These are phyloP conservation scores for Yamagishiella unicocca DNA, from an alignment of 139 green algal genomes.

Conservation along the genomic window DNA sequence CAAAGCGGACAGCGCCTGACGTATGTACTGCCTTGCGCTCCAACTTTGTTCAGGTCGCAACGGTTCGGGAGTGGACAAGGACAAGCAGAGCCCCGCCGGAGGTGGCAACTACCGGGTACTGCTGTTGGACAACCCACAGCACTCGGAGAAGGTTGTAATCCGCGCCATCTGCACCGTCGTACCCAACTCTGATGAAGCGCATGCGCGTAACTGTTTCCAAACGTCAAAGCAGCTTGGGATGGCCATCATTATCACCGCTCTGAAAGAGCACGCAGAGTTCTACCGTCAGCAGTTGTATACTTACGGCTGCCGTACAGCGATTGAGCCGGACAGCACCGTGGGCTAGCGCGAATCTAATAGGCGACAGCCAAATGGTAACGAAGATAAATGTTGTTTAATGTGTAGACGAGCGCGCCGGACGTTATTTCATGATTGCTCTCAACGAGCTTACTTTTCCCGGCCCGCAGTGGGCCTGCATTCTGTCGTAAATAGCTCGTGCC, in stretches of 20 bases:
- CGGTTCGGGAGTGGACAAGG: conserved; percentile 38
- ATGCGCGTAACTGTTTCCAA: conserved; percentile 69
- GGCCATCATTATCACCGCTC: conserved; percentile 64
- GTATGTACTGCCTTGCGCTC: too few species aligned
- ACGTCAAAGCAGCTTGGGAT: conserved; percentile 70
- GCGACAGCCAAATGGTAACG: too few species aligned
- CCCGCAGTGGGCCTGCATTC: too few species aligned
- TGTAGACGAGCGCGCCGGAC: too few species aligned
- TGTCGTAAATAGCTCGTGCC: too few species aligned
- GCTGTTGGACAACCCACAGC: conserved; percentile 58
- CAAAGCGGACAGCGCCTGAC: too few species aligned
- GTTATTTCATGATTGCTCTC: too few species aligned
- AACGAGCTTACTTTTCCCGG: too few species aligned
- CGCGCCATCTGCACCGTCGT: conserved; percentile 55
- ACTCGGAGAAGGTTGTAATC: conserved; percentile 63
- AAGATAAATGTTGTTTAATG: too few species aligned
- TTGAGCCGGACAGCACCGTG: conserved; percentile 68
- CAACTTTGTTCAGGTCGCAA: conserved; percentile 36
- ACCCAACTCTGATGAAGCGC: conserved; percentile 35
- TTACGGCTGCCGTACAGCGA: conserved; percentile 55
- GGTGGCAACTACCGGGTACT: conserved; percentile 67
- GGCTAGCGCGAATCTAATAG: background rate
- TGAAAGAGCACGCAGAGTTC: conserved; percentile 78
- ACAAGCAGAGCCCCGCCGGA: conserved; percentile 30
- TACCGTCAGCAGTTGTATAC: conserved; percentile 69